These are phyloP conservation scores for Tolypocladium nubicola DNA, from an alignment of 2,329 filamentous ascomycete species.

Conservation along the genomic window DNA sequence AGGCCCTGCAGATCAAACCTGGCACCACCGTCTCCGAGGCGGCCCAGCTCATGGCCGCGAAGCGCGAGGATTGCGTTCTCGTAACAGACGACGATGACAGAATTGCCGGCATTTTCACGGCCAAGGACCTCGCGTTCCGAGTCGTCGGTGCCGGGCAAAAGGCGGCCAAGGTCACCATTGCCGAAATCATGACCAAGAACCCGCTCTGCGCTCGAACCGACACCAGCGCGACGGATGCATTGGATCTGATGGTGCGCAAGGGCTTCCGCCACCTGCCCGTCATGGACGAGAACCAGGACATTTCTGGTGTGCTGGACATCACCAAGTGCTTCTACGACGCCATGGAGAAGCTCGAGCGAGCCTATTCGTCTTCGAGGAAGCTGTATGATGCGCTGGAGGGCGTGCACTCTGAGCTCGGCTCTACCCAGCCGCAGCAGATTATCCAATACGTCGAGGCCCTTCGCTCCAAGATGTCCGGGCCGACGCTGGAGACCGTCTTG, in stretches of 20 bases:
- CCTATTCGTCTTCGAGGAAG: slow-evolving; percentile 95
- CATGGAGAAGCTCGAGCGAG: slow-evolving; percentile 98
- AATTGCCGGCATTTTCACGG: slow-evolving; percentile 97
- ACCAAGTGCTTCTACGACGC: slow-evolving; percentile 99
- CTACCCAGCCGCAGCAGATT: slow-evolving; percentile 94
- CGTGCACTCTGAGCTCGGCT: slow-evolving; percentile 91
- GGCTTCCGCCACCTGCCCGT: slow-evolving; percentile 95
- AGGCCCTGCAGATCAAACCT: slow-evolving; percentile 95
- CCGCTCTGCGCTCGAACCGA: slow-evolving; percentile 94
- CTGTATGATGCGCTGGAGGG: slow-evolving; percentile 95
- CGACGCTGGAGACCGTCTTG: slow-evolving; percentile 87
- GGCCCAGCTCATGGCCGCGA: slow-evolving; percentile 96
- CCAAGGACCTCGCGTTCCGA: slow-evolving; percentile 94
- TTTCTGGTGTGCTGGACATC: slow-evolving; percentile 94
- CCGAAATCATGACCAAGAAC: slow-evolving; percentile 99
- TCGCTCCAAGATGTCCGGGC: slow-evolving; percentile 92
- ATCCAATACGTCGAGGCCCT: slow-evolving; percentile 98
- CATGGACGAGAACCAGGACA: slow-evolving; percentile 99
- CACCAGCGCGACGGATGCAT: slow-evolving; percentile 91
- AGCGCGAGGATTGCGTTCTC: slow-evolving; percentile 93
- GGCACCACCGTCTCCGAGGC: slow-evolving; percentile 89
- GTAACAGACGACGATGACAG: slow-evolving; percentile 97
- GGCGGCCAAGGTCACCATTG: slow-evolving; percentile 81
- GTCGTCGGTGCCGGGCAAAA: slow-evolving; percentile 88
- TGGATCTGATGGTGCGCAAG: slow-evolving; percentile 97